phyloP scores from a whole-genome alignment of 257 asterid genomes.

The Echium plantagineum region DNA sequence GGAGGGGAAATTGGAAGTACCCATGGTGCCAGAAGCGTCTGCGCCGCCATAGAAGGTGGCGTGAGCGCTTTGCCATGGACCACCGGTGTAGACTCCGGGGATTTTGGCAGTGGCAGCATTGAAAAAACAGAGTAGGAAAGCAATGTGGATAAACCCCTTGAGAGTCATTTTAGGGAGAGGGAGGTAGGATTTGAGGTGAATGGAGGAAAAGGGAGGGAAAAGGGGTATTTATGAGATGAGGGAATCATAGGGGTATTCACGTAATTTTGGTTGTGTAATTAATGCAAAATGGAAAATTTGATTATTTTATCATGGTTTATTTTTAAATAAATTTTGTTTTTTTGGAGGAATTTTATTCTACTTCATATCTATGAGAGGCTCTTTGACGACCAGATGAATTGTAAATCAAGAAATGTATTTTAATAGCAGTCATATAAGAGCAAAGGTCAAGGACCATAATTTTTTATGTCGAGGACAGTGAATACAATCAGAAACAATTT shows the following conservation, averaged over 20 bases:
- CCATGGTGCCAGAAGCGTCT: conserved; percentile 96
- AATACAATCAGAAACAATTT: no score
- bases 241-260: conserved; percentile 3
- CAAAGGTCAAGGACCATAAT: no score
- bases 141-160: conserved; percentile 21
- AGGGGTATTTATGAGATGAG: conserved; percentile 40
- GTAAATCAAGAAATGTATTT: no score
- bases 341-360: no score
- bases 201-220: conserved; percentile 26
- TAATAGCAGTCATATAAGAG: no score
- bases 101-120: conserved; percentile 29
- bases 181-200: conserved; percentile 10
- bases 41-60: conserved; percentile 90
- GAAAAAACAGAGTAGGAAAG: conserved; percentile 27
- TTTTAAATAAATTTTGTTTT: no score
- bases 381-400: no score
- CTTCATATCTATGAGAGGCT: no score
- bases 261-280: neutral
- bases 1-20: conserved; percentile 17
- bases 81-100: conserved; percentile 56
- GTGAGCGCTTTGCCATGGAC: conserved; percentile 62
- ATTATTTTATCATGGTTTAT: neutral
- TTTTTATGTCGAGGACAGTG: no score
- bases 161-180: conserved; percentile 8
- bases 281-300: no score